These are phyloP conservation scores for Canavalia ensiformis DNA, from an alignment of 306 rosid genomes.

Conservation along the genomic window DNA sequence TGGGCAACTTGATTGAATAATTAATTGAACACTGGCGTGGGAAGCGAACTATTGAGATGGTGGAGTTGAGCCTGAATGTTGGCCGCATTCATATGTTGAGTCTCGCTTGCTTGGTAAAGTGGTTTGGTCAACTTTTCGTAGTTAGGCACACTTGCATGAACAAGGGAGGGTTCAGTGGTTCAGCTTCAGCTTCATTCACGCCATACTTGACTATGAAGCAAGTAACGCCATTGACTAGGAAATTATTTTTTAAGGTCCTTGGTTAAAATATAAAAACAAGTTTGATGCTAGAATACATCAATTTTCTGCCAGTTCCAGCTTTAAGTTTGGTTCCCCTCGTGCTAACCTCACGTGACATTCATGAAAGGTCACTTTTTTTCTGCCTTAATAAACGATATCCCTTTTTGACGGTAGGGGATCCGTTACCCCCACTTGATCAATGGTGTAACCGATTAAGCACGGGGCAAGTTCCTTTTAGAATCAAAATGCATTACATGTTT, in stretches of 20 bases:
- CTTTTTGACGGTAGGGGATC: background rate
- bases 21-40: constrained; percentile 38
- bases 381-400: constrained; percentile 30
- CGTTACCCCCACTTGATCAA: constrained; percentile 4
- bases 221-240: constrained; percentile 56
- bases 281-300: background rate
- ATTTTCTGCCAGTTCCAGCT: constrained; percentile 21
- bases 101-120: constrained; percentile 50
- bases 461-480: background rate
- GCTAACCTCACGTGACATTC: constrained; percentile 30
- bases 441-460: constrained; percentile 6
- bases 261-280: background rate
- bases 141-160: constrained; percentile 62
- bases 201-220: constrained; percentile 66
- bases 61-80: constrained; percentile 66
- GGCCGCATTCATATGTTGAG: constrained; percentile 39
- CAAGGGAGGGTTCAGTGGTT: background rate
- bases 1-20: constrained; percentile 23
- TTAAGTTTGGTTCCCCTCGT: constrained; percentile 1
- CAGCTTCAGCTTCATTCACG: constrained; percentile 46
- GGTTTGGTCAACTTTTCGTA: constrained; percentile 66
- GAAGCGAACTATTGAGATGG: constrained; percentile 26
- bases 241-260: constrained; percentile 9
- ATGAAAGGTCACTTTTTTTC: constrained; percentile 30
- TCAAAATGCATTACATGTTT: constrained; percentile 1